Evolutionary conservation across 495 filamentous ascomycete species (phyloP).

Genomic region (Ascodesmis nigricans): DNA sequence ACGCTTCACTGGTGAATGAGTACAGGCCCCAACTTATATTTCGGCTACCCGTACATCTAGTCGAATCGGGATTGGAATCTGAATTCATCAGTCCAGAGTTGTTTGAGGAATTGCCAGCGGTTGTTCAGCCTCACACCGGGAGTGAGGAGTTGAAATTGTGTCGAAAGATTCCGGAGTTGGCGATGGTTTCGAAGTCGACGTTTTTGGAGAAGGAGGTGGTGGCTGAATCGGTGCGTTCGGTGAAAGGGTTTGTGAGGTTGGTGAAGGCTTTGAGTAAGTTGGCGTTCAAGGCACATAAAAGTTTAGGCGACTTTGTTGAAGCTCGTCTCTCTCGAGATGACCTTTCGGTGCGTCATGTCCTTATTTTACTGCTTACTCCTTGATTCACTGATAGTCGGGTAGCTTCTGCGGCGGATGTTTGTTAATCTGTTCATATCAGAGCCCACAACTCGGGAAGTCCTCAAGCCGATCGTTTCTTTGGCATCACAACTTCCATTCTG

Average conservation of each 20-base stretch:
- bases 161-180: slow-evolving; percentile 2
- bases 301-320: slow-evolving; percentile 2
- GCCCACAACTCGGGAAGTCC: neutral
- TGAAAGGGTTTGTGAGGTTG: slow-evolving; percentile 7
- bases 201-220: neutral
- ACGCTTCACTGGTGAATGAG: neutral
- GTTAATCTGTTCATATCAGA: neutral
- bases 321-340: neutral
- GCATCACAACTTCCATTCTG: slow-evolving; percentile 8
- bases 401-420: slow-evolving; percentile 2
- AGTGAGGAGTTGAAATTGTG: slow-evolving; percentile 3
- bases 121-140: slow-evolving; percentile 2
- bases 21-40: neutral
- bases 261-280: slow-evolving; percentile 4
- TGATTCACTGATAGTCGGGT: neutral
- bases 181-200: slow-evolving; percentile 3
- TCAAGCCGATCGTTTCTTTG: neutral
- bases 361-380: neutral
- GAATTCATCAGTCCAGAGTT: slow-evolving; percentile 4
- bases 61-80: neutral
- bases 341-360: neutral
- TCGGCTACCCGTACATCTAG: slow-evolving; percentile 4
- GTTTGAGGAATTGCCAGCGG: slow-evolving; percentile 5
- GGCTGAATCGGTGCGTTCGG: slow-evolving; percentile 1
- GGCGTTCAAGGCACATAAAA: slow-evolving; percentile 7